Evolutionary conservation across 768 basidiomycete genomes (phyloP).

Genomic region (Chalciporus sphaerocephalus): DNA sequence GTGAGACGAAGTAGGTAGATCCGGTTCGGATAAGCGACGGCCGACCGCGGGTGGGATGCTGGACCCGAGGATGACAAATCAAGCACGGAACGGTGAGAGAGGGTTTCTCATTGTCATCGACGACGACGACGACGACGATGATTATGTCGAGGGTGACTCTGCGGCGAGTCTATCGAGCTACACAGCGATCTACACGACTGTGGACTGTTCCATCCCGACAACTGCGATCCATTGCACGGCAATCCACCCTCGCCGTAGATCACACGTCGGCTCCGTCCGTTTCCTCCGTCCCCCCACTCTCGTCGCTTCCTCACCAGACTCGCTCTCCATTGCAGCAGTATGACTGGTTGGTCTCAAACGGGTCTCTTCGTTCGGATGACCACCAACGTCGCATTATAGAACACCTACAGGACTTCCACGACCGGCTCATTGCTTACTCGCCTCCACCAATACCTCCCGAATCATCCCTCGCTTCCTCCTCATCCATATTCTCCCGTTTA

Average conservation of each 20-base stretch:
- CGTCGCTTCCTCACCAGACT: not conserved
- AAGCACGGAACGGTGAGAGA: not conserved
- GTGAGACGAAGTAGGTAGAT: not conserved
- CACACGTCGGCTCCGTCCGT: not conserved
- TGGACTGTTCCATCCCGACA: not conserved
- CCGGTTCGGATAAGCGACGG: not conserved
- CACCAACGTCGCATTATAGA: conserved; percentile 83
- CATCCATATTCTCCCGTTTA: conserved; percentile 24
- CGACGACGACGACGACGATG: conserved; percentile 4
- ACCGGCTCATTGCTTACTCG: conserved; percentile 62
- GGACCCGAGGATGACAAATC: not conserved
- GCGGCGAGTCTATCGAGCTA: not conserved
- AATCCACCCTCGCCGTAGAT: conserved; percentile 7
- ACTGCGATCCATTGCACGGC: conserved; percentile 5
- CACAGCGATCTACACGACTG: not conserved
- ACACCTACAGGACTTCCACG: conserved; percentile 76
- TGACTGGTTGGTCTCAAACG: conserved; percentile 44
- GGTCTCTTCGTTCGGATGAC: conserved; percentile 65
- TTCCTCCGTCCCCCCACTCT: not conserved
- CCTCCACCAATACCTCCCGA: conserved; percentile 55
- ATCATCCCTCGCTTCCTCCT: conserved; percentile 30
- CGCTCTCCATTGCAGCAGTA: conserved; percentile 37
- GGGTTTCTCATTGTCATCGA: not conserved
- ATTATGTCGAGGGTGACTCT: conserved; percentile 3
- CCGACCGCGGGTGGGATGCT: not conserved